Conservation (phyloP, 2,329 filamentous ascomycete species). For the Epichloe coenophiala region DNA sequence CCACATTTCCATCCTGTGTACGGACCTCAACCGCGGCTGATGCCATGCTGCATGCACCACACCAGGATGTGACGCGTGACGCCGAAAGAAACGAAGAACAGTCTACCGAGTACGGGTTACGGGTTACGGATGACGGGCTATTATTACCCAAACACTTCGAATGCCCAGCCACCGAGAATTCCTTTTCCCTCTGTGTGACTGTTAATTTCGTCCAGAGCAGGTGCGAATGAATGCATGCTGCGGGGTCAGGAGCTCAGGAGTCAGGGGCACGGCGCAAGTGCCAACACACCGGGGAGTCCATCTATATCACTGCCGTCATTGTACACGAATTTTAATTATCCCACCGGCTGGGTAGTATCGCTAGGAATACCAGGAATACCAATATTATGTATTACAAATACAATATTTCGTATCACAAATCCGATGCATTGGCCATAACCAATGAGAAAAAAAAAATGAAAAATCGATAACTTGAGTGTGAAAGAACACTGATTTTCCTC, state of each 20-base stretch:
- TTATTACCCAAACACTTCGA: neutral
- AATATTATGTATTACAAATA: too few relatives aligned
- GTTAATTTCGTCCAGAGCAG: neutral
- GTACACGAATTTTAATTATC: too few relatives aligned
- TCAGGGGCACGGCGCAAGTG: neutral
- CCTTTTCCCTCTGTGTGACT: neutral
- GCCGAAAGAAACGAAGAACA: neutral
- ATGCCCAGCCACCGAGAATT: neutral
- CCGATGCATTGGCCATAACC: too few relatives aligned
- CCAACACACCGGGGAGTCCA: neutral
- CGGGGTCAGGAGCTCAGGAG: neutral
- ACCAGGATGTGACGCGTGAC: neutral
- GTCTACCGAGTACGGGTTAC: too few relatives aligned
- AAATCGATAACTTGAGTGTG: too few relatives aligned
- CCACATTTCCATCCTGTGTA: slow-evolving; percentile 3
- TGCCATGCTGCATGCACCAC: neutral
- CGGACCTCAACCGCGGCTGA: slow-evolving; percentile 1
- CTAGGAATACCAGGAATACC: neutral
- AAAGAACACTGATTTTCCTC: too few relatives aligned
- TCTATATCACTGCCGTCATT: too few relatives aligned
- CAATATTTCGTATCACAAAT: too few relatives aligned
- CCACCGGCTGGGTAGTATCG: neutral
- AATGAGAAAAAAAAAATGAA: too few relatives aligned
- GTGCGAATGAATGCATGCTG: neutral
- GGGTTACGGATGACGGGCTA: too few relatives aligned